Conservation (phyloP, 768 basidiomycete genomes). For the Amanita pseudoporphyria region DNA sequence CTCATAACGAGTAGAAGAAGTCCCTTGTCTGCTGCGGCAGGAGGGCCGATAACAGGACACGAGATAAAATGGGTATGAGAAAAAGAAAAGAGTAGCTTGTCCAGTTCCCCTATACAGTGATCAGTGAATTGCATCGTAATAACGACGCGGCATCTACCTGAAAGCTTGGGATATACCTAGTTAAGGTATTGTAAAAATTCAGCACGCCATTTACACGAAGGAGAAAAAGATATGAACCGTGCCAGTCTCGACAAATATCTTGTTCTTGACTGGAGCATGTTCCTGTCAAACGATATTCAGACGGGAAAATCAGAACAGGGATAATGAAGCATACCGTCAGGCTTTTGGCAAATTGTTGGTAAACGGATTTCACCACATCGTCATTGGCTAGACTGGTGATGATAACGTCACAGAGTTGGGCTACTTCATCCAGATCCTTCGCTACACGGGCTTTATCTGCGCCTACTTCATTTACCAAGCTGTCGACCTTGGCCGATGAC, state of each 20-base stretch:
- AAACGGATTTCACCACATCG: slow-evolving; percentile 54
- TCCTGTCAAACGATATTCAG: slow-evolving; percentile 22
- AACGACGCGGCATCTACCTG: slow-evolving; percentile 24
- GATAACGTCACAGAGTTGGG: slow-evolving; percentile 60
- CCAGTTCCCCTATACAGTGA: slow-evolving; percentile 47
- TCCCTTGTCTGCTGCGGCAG: slow-evolving; percentile 52
- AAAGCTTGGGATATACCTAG: slow-evolving; percentile 48
- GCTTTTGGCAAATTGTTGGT: slow-evolving; percentile 46
- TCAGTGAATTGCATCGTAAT: slow-evolving; percentile 4
- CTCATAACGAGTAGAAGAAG: slow-evolving; percentile 69
- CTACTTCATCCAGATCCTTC: slow-evolving; percentile 47
- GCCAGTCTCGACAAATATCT: slow-evolving; percentile 80
- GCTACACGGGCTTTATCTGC: slow-evolving; percentile 45
- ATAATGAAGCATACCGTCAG: slow-evolving; percentile 35
- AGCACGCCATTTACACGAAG: background rate
- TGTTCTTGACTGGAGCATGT: slow-evolving; percentile 36
- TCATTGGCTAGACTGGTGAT: slow-evolving; percentile 70
- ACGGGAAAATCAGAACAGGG: background rate
- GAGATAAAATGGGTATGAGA: slow-evolving; percentile 58
- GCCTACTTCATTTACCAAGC: slow-evolving; percentile 48
- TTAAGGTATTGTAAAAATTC: slow-evolving; percentile 14
- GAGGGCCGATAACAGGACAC: slow-evolving; percentile 72
- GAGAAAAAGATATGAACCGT: slow-evolving; percentile 43
- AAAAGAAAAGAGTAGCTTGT: slow-evolving; percentile 49
- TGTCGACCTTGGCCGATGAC: slow-evolving; percentile 48